Evolutionary conservation across 2,329 filamentous ascomycete species (phyloP).

Genomic region (Harringtonia aguacate): DNA sequence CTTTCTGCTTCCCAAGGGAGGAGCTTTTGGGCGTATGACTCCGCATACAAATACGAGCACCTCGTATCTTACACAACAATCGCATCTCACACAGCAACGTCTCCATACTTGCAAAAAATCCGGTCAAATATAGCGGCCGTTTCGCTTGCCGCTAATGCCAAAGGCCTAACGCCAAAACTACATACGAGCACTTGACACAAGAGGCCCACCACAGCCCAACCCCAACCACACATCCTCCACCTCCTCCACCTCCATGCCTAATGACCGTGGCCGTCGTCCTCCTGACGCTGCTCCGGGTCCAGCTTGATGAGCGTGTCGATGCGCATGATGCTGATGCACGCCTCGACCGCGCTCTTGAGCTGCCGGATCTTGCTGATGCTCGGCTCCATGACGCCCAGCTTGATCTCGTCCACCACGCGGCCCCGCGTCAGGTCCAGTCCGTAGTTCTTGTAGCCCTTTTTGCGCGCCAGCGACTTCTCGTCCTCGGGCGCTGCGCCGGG

Average conservation of each 20-base stretch:
- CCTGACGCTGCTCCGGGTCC: slow-evolving; percentile 72
- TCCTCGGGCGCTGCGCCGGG: slow-evolving; percentile 44
- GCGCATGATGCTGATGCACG: slow-evolving; percentile 97
- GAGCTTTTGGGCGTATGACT: no score
- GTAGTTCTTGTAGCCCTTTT: slow-evolving; percentile 98
- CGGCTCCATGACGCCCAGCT: slow-evolving; percentile 90
- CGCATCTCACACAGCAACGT: no score
- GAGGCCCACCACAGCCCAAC: no score
- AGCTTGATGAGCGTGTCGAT: slow-evolving; percentile 98
- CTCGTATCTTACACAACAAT: no score
- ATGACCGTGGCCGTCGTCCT: slow-evolving; percentile 81
- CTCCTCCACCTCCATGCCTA: slow-evolving; percentile 27
- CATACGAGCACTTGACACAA: no score
- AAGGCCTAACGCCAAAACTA: no score
- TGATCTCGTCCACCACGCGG: slow-evolving; percentile 85
- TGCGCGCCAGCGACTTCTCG: slow-evolving; percentile 80
- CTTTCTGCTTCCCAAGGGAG: background rate
- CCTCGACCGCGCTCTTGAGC: slow-evolving; percentile 96
- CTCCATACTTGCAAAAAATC: no score
- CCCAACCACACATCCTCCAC: background rate
- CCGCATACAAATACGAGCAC: no score
- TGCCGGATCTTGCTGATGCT: slow-evolving; percentile 98
- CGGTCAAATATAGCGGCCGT: no score
- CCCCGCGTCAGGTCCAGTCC: slow-evolving; percentile 83
- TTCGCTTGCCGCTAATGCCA: no score